phyloP scores from a whole-genome alignment of 176 grass and related monocot species.

The Aegilops speltoides region DNA sequence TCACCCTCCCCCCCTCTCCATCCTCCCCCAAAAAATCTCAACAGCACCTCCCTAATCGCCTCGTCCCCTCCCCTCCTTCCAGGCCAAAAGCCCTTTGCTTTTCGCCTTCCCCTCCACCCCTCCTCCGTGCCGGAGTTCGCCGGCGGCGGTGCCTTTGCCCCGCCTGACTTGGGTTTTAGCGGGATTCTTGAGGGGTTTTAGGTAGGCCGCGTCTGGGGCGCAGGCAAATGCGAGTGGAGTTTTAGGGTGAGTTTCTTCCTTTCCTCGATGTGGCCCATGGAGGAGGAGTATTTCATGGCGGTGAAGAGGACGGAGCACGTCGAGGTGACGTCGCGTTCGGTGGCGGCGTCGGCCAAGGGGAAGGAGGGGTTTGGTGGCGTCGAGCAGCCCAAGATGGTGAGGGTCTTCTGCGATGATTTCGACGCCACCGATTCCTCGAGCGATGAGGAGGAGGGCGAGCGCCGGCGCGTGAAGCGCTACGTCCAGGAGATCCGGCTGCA shows the following conservation, averaged over 20 bases:
- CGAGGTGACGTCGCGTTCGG: constrained; percentile 42
- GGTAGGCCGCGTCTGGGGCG: not conserved
- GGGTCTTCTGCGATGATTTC: constrained; percentile 78
- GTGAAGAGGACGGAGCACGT: constrained; percentile 78
- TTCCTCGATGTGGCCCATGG: constrained; percentile 35
- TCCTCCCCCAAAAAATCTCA: not conserved
- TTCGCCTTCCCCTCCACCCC: not conserved
- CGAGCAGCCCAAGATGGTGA: constrained; percentile 34
- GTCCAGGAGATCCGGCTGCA: constrained; percentile 77
- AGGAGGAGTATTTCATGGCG: constrained; percentile 37
- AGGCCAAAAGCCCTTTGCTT: constrained; percentile 15
- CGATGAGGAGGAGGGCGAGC: constrained; percentile 50
- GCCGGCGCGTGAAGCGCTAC: constrained; percentile 66
- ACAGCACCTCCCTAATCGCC: not conserved
- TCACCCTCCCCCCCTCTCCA: not conserved
- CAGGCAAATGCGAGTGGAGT: constrained; percentile 38
- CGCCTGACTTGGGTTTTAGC: not conserved
- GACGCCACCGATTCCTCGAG: constrained; percentile 85
- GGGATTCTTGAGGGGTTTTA: constrained; percentile 12
- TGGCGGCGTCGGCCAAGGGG: not conserved
- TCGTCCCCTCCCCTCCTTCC: not conserved
- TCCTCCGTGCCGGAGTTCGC: not conserved
- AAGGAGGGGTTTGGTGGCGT: not conserved
- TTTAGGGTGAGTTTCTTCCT: not conserved
- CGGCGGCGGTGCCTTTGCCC: not conserved